Conservation (phyloP, 2,329 filamentous ascomycete genomes). For the Aspergillus cejpii region DNA sequence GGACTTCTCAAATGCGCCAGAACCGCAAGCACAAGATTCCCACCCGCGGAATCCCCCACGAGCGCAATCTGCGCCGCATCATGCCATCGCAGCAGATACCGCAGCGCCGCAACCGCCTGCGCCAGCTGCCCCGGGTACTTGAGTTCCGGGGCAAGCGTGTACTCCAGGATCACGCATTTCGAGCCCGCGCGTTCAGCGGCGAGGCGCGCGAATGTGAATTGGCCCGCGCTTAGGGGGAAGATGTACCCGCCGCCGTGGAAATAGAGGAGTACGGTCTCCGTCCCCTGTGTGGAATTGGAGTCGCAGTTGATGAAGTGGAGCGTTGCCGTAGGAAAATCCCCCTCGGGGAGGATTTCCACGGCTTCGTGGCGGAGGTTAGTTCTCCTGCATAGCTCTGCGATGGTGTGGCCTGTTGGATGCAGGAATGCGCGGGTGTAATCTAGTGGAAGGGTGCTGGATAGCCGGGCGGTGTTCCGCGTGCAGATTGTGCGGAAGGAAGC, state of each 20-base stretch:
- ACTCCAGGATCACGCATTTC: constrained; percentile 3
- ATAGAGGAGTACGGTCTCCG: neutral
- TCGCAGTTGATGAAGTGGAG: neutral
- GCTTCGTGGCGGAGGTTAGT: neutral
- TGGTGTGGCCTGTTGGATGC: neutral
- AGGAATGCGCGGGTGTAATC: neutral
- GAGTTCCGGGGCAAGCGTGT: constrained; percentile 5
- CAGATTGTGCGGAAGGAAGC: neutral
- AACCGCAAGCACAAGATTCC: neutral
- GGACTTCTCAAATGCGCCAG: neutral
- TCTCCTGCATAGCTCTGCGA: neutral
- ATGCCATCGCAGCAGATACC: neutral
- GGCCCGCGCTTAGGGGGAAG: neutral
- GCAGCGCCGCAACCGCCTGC: constrained; percentile 4
- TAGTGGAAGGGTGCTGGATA: neutral
- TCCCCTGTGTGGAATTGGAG: neutral
- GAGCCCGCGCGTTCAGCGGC: neutral
- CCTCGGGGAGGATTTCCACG: neutral
- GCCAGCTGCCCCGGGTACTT: constrained; percentile 7
- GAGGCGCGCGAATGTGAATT: neutral
- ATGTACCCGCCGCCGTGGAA: neutral
- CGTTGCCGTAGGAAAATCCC: neutral
- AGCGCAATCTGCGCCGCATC: constrained; percentile 7
- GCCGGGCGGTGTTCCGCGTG: neutral
- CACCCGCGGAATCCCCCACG: constrained; percentile 13